Evolutionary conservation across 2,329 filamentous ascomycete species (phyloP).

Genomic region (Capronia epimyces): DNA sequence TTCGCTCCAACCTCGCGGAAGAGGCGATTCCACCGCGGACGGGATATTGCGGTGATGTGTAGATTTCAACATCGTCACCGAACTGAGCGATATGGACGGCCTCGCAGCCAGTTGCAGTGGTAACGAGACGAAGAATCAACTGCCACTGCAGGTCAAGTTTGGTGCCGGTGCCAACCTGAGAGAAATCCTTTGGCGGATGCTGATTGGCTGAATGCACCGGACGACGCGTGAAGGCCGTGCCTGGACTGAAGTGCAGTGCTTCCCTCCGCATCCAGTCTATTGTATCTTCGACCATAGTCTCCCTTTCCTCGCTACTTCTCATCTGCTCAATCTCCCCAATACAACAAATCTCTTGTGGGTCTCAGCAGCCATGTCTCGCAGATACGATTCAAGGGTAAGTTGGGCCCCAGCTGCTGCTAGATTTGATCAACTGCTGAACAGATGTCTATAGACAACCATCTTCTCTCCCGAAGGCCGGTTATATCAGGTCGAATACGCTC

Average conservation of each 20-base stretch:
- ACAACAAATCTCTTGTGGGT: neutral
- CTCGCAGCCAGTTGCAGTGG: neutral
- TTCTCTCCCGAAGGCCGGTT: conserved; percentile 98
- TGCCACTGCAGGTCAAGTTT: neutral
- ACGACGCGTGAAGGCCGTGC: conserved; percentile 22
- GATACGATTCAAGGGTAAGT: conserved; percentile 93
- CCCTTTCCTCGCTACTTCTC: neutral
- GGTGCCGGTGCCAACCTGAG: neutral
- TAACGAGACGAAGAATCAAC: neutral
- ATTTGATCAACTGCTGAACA: conserved; percentile 25
- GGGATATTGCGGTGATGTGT: conserved; percentile 60
- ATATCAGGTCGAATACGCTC: conserved; percentile 98
- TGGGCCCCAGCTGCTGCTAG: conserved; percentile 13
- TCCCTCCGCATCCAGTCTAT: neutral
- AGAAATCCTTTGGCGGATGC: conserved; percentile 2
- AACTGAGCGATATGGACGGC: neutral
- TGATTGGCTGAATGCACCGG: conserved; percentile 17
- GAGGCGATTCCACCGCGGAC: conserved; percentile 41
- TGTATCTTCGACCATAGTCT: neutral
- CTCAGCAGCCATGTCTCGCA: conserved; percentile 92
- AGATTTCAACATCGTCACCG: conserved; percentile 61
- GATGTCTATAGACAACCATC: conserved; percentile 74
- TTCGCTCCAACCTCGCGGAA: conserved; percentile 84
- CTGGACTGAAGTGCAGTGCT: conserved; percentile 6
- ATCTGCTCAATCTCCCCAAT: neutral